Evolutionary conservation across 495 filamentous ascomycete species (phyloP).

Genomic region (Talaromyces adpressus): DNA sequence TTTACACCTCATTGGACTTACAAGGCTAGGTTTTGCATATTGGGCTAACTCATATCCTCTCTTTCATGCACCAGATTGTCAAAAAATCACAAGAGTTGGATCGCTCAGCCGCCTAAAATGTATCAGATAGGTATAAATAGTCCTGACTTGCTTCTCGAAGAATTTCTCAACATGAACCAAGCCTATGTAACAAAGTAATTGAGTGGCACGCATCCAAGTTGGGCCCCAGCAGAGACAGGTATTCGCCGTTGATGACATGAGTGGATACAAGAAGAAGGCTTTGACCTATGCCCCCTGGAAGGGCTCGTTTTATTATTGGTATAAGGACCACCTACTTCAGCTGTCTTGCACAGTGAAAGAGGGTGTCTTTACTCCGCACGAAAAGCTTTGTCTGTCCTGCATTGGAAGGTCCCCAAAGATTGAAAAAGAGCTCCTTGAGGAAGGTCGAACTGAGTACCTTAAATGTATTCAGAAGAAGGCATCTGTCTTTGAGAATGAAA

Average conservation of each 20-base stretch:
- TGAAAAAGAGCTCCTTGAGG: constrained; percentile 58
- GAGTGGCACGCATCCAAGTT: too few relatives aligned
- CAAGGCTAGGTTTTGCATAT: too few relatives aligned
- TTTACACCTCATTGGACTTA: too few relatives aligned
- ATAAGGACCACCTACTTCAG: constrained; percentile 45
- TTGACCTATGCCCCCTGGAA: constrained; percentile 57
- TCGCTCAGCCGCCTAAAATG: too few relatives aligned
- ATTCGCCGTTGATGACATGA: not conserved
- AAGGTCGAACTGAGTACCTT: constrained; percentile 52
- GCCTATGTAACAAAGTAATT: too few relatives aligned
- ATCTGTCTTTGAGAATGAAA: constrained; percentile 7
- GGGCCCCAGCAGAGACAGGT: not conserved
- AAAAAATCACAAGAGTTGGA: too few relatives aligned
- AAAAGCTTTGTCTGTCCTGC: constrained; percentile 56
- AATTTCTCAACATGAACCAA: too few relatives aligned
- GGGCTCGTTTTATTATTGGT: constrained; percentile 62
- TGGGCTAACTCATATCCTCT: too few relatives aligned
- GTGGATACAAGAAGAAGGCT: constrained; percentile 43
- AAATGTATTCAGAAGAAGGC: constrained; percentile 55
- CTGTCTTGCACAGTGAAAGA: constrained; percentile 41
- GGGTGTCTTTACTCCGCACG: constrained; percentile 33
- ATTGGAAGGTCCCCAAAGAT: constrained; percentile 42
- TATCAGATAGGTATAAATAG: too few relatives aligned
- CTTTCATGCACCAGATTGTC: too few relatives aligned
- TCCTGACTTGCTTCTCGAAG: too few relatives aligned